Evolutionary conservation across 2,329 filamentous ascomycete genomes (phyloP), one percentile per base, ranked within the genome.

Genomic region (Sporothrix humicola): DNA sequence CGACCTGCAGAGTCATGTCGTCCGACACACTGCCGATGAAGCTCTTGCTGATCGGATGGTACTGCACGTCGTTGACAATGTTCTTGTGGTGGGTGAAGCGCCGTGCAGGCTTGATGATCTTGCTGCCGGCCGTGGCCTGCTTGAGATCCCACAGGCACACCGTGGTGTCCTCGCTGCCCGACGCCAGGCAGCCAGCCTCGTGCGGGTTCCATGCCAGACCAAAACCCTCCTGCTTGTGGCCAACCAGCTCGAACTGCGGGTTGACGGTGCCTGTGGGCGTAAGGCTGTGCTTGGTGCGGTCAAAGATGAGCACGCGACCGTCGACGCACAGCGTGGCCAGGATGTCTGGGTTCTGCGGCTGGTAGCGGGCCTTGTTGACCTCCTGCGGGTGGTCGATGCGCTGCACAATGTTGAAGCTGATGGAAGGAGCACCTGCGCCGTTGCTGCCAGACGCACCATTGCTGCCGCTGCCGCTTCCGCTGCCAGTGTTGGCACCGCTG

Each of bases 281-380:
- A 73, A 91, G 89, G 68, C 92, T 91, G 81, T 98, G 95, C 87
- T 98, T 98, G 71, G 95, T 97, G 77, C 95, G 91, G 84, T 99
- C 96, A 84, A 97, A 99, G 77, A 99, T 90, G 81, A 98, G 90
- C 58, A 98, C 93, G 77, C 90, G 92, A 76, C 93, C 93, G 81
- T 98, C 93, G 8, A 93, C 90, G 76, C 93, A 94, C 83, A 98
- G 91, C 0, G 96, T 98, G 2, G 96, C 96, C 78, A 99, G 97
- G 73, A 99, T 91, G 79, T 99, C 94, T 5, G 95, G 94, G 80
- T 99, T 99, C 81, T 98, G 95, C 13, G 96, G 96, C 83, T 98
- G 95, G 81, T 98, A 98, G 77, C 96, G 91, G 17, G 96, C 97
- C 85, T 98, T 99, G 87, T 99, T 99, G 81, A 99, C 94, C 82